Percentiles rank a stretch among this genome's conserved stretches.
These are phyloP conservation scores for Naganishia sp. DNA, from an alignment of 1,284 basidiomycete genomes.

Conservation along the genomic window DNA sequence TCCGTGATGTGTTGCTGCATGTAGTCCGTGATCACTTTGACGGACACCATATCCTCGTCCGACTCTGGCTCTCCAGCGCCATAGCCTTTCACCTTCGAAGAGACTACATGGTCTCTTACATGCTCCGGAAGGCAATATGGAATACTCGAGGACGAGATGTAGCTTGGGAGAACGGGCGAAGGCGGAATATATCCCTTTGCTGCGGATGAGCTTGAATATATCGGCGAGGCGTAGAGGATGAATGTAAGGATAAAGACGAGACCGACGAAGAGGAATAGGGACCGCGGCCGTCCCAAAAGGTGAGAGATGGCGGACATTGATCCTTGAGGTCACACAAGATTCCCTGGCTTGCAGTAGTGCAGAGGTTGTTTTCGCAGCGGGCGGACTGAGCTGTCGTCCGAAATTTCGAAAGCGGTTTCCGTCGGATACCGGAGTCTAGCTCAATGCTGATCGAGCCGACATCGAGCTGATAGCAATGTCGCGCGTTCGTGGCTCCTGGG, in stretches of 20 bases:
- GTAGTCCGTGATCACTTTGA: conserved; percentile 21
- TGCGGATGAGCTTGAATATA: neutral
- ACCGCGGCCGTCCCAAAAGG: neutral
- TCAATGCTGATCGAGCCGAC: no score
- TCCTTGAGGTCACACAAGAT: no score
- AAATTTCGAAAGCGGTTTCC: neutral
- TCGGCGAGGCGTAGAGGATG: conserved; percentile 18
- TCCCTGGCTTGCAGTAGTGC: no score
- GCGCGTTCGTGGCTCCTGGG: no score
- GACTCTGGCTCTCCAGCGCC: conserved; percentile 3
- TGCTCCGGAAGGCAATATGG: conserved; percentile 27
- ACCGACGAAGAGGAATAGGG: conserved; percentile 35
- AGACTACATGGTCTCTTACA: neutral
- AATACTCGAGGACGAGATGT: conserved; percentile 17
- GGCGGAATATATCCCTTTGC: conserved; percentile 25
- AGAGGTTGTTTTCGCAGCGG: neutral
- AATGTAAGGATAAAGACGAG: conserved; percentile 41
- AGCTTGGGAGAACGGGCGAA: conserved; percentile 14
- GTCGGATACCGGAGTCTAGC: no score
- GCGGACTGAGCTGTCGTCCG: neutral
- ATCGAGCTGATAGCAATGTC: no score
- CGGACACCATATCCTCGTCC: conserved; percentile 19
- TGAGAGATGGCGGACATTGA: neutral
- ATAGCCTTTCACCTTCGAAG: neutral
- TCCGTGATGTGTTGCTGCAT: conserved; percentile 36